Evolutionary conservation across 495 filamentous ascomycete species (phyloP).

Genomic region (Astrothelium macrocarpum): DNA sequence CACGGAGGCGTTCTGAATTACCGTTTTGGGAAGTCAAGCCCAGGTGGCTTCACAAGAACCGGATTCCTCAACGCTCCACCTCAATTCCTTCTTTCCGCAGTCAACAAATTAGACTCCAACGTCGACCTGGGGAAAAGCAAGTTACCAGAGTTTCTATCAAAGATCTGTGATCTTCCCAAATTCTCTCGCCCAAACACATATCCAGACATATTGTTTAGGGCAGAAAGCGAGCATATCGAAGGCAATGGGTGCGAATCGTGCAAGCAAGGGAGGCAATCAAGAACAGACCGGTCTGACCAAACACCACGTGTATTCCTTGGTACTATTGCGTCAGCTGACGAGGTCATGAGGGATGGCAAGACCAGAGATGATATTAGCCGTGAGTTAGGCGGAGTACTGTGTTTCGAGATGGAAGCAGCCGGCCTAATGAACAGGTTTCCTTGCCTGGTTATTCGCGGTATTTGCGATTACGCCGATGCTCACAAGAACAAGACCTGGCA

Average conservation of each 20-base stretch:
- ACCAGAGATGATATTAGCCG: slow-evolving; percentile 9
- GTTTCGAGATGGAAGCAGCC: no score
- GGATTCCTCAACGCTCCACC: not conserved
- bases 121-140: not conserved
- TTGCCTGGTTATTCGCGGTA: slow-evolving; percentile 13
- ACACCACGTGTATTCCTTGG: slow-evolving; percentile 27
- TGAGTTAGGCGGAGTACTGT: slow-evolving; percentile 10
- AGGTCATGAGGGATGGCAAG: slow-evolving; percentile 26
- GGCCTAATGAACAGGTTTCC: slow-evolving; percentile 23
- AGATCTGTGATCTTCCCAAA: not conserved
- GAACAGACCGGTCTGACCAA: not conserved
- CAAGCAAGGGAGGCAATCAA: not conserved
- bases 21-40: slow-evolving; percentile 21
- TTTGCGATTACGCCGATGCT: slow-evolving; percentile 25
- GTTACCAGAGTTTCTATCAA: not conserved
- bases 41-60: not conserved
- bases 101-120: not conserved
- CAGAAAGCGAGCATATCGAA: slow-evolving; percentile 3
- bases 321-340: slow-evolving; percentile 32
- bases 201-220: slow-evolving; percentile 1
- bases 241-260: not conserved
- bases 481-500: slow-evolving; percentile 26
- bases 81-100: not conserved
- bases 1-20: slow-evolving; percentile 25
- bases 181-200: not conserved